A percentile compares a stretch with the other conserved stretches of the same genome.
phyloP scores from a whole-genome alignment of 164 flowering plant genomes.

The Nymphaea colorata region DNA sequence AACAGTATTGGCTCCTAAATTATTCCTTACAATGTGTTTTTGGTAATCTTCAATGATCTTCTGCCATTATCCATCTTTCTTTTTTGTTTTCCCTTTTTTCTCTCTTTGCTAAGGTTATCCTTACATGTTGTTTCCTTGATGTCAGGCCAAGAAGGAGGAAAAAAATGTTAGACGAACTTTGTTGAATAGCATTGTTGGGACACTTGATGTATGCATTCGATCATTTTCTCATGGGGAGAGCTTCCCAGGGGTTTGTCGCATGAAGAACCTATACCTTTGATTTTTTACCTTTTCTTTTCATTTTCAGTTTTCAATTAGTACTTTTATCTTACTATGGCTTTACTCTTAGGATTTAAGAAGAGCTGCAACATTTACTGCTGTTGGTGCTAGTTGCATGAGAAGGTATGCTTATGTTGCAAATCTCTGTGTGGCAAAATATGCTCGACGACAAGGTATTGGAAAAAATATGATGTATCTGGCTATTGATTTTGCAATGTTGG shows the following conservation, averaged over 20 bases:
- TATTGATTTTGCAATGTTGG: conserved; percentile 28
- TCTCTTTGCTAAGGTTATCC: neutral
- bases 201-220: conserved; percentile 50
- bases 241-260: conserved; percentile 40
- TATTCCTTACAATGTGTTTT: no score
- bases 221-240: conserved; percentile 55
- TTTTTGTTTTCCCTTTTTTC: neutral
- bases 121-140: neutral
- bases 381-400: conserved; percentile 5
- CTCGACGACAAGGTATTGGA: conserved; percentile 59
- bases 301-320: neutral
- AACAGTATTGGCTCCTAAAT: no score
- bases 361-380: conserved; percentile 9
- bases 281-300: neutral
- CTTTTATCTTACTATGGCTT: neutral
- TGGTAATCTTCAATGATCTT: no score
- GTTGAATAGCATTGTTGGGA: conserved; percentile 51
- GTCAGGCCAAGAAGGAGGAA: conserved; percentile 54
- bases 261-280: no score
- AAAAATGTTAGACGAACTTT: conserved; percentile 44
- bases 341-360: conserved; percentile 33
- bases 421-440: conserved; percentile 52
- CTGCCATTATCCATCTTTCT: no score
- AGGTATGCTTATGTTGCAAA: conserved; percentile 59
- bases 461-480: conserved; percentile 49